Conservation (phyloP, 805 yeast species). For the Wickerhamiella kurtzmanii region DNA sequence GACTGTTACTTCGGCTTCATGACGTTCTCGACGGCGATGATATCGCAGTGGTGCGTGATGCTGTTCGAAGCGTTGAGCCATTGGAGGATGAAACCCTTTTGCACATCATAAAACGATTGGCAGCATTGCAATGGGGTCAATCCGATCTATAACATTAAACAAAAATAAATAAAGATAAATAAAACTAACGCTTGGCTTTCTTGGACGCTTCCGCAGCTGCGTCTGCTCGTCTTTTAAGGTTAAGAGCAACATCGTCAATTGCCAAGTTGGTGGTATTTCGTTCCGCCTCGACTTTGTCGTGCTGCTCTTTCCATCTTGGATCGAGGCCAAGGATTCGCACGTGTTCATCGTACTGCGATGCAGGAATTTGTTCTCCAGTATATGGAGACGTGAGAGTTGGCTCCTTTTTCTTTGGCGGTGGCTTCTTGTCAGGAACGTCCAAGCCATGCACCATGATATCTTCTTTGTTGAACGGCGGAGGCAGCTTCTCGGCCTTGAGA, state of each 20-base stretch:
- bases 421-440: neutral
- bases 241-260: constrained; percentile 25
- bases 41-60: constrained; percentile 30
- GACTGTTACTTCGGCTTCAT: constrained; percentile 30
- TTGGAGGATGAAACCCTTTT: neutral
- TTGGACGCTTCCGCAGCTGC: neutral
- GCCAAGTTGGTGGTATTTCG: constrained; percentile 26
- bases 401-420: constrained; percentile 15
- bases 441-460: constrained; percentile 3
- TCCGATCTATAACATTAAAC: neutral
- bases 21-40: constrained; percentile 28
- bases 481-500: constrained; percentile 24
- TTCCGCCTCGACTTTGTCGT: constrained; percentile 26
- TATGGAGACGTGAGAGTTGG: constrained; percentile 58
- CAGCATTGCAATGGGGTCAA: neutral
- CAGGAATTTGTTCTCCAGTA: constrained; percentile 58
- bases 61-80: constrained; percentile 20
- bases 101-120: neutral
- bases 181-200: neutral
- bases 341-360: constrained; percentile 52
- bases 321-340: constrained; percentile 56
- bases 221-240: constrained; percentile 23
- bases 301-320: constrained; percentile 63
- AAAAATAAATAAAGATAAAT: too few species aligned
- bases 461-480: constrained; percentile 15